phyloP scores from a whole-genome alignment of 768 basidiomycete genomes.

The Asterophora lycoperdoides region DNA sequence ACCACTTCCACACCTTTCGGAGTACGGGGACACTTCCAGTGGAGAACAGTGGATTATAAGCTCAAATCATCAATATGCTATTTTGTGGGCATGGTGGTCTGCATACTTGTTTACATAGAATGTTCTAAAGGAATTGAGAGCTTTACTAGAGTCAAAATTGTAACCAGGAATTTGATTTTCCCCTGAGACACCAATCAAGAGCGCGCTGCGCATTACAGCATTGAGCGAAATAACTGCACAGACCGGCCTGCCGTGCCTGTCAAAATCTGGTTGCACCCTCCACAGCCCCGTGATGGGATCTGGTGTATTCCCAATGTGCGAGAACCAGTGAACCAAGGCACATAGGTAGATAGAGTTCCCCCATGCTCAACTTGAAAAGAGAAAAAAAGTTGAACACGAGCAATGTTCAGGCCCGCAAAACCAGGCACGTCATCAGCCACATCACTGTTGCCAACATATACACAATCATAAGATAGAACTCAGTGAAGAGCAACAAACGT shows the following conservation, averaged over 20 bases:
- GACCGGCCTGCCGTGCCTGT: neutral
- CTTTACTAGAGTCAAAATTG: neutral
- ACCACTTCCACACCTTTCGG: no score
- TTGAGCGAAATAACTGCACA: slow-evolving; percentile 24
- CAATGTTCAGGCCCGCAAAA: slow-evolving; percentile 1
- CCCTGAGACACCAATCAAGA: slow-evolving; percentile 27
- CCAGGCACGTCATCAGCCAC: no score
- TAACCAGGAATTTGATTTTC: slow-evolving; percentile 13
- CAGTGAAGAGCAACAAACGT: no score
- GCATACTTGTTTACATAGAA: neutral
- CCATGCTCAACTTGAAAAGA: neutral
- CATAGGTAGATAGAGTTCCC: neutral
- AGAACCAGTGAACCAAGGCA: slow-evolving; percentile 27
- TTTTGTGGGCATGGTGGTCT: neutral
- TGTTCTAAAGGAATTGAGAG: slow-evolving; percentile 20
- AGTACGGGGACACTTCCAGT: neutral
- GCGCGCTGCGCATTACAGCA: slow-evolving; percentile 23
- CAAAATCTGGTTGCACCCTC: slow-evolving; percentile 26
- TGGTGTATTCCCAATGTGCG: slow-evolving; percentile 14
- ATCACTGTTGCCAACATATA: no score
- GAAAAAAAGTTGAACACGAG: slow-evolving; percentile 1
- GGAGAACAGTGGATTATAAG: neutral
- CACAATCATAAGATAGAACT: no score
- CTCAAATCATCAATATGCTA: neutral
- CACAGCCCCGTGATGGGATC: slow-evolving; percentile 22